Evolutionary conservation across 306 rosid genomes (phyloP), one percentile per base, ranked within the genome.

Genomic region (Clitoria ternatea): DNA sequence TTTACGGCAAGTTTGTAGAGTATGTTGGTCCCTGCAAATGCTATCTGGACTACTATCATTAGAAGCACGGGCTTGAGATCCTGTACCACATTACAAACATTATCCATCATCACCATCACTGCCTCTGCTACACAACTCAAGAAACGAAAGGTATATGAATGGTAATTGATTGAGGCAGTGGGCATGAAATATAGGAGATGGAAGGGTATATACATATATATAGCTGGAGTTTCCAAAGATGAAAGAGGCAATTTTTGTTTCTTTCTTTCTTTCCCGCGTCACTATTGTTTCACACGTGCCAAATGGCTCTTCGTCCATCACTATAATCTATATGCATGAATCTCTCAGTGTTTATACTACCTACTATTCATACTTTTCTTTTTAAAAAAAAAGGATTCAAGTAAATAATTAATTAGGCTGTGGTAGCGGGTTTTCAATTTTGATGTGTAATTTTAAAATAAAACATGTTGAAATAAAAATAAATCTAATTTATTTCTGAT

Each of bases 1-100:
- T 80, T 63, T 0, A 68, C 66, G 4, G 85, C 91, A n/a, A 86
- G 43, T 69, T 91, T 88, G 78, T 86, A 91, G 37, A 91, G 62
- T 5, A 91, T n/a, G 29, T 91, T 88, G 40, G 80, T 81, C 8
- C 84, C 89, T 0, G 86, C 86, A 54, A 68, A 85, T 33, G 83
- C 8, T 3, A 84, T 10, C 49, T 91, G 96, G 61, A 61, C 83
- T 37, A 80, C 0, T 55, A 86, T 33, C 97, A 91, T 91, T 3
- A 82, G 13, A 59, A 85, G 5, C 2, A 39, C 73, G 0, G 96
- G 87, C 63, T 77, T 91, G 33, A 81, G n/a, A 2, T 42, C 84
- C 7, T 73, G 81, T 62, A 86, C 4, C 7, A 32, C 53, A 30
- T 73, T 26, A n/a, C 84, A 75, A 0, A 35, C 11, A 7, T 20